Evolutionary conservation across 345 rosid genomes (phyloP).

Genomic region (Linum tenue): DNA sequence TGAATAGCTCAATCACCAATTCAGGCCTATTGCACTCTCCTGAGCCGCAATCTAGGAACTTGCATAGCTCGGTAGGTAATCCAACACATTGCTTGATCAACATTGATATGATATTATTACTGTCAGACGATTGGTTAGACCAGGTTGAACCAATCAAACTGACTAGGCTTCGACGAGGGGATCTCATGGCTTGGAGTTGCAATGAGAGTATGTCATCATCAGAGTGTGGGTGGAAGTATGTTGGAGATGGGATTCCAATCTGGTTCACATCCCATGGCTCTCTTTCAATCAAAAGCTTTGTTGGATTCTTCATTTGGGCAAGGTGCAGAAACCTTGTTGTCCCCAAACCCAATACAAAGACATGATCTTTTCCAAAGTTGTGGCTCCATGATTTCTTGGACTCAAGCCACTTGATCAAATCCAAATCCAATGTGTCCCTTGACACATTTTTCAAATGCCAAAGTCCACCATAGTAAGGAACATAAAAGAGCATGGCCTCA

Average conservation of each 20-base stretch:
- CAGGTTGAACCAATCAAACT: constrained; percentile 68
- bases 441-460: constrained; percentile 91
- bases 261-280: constrained; percentile 79
- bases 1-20: constrained; percentile 37
- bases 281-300: constrained; percentile 73
- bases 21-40: constrained; percentile 53
- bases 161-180: constrained; percentile 32
- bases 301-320: constrained; percentile 68
- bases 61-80: constrained; percentile 29
- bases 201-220: constrained; percentile 53
- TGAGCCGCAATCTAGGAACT: constrained; percentile 36
- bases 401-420: constrained; percentile 64
- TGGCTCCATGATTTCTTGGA: constrained; percentile 43
- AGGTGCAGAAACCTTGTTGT: constrained; percentile 46
- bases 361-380: constrained; percentile 73
- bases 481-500: constrained; percentile 69
- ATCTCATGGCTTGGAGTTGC: constrained; percentile 48
- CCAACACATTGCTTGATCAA: constrained; percentile 52
- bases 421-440: constrained; percentile 39
- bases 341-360: constrained; percentile 80
- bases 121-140: constrained; percentile 36
- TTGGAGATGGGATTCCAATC: constrained; percentile 77
- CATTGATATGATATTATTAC: constrained; percentile 34
- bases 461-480: constrained; percentile 70
- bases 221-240: constrained; percentile 63